These are phyloP conservation scores for Darksidea phi DNA, from an alignment of 495 filamentous ascomycete genomes.

Conservation along the genomic window DNA sequence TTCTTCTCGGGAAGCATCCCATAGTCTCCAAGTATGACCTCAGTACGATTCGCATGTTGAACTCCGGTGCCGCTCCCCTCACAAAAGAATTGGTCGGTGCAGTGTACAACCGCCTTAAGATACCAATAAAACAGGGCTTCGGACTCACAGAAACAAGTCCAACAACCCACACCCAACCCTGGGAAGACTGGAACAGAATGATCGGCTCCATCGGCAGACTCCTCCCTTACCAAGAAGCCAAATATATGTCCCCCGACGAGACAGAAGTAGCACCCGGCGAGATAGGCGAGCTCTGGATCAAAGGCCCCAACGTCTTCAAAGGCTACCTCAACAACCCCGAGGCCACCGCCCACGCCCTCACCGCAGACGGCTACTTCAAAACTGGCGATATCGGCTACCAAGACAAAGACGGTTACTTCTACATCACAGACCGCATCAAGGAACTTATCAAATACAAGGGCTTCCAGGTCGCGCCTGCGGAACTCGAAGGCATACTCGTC, in stretches of 20 bases:
- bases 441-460: constrained; percentile 58
- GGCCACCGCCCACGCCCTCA: constrained; percentile 64
- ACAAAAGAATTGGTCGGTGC: constrained; percentile 78
- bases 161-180: constrained; percentile 55
- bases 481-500: constrained; percentile 44
- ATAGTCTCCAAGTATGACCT: constrained; percentile 76
- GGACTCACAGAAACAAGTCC: constrained; percentile 62
- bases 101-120: constrained; percentile 69
- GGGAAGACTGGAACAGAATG: constrained; percentile 72
- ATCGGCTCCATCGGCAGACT: constrained; percentile 81
- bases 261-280: constrained; percentile 45
- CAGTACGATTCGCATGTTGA: constrained; percentile 75
- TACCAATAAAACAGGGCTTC: constrained; percentile 57
- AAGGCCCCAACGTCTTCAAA: constrained; percentile 73
- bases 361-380: constrained; percentile 74
- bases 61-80: constrained; percentile 85
- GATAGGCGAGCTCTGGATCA: constrained; percentile 61
- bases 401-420: constrained; percentile 57
- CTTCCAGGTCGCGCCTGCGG: constrained; percentile 47
- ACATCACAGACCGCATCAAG: constrained; percentile 55
- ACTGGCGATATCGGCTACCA: constrained; percentile 72
- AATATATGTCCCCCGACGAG: constrained; percentile 60
- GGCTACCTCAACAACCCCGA: constrained; percentile 72
- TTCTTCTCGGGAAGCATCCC: constrained; percentile 78
- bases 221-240: constrained; percentile 78